Conservation (phyloP, 805 yeast species). For the Yarrowia sp. region DNA sequence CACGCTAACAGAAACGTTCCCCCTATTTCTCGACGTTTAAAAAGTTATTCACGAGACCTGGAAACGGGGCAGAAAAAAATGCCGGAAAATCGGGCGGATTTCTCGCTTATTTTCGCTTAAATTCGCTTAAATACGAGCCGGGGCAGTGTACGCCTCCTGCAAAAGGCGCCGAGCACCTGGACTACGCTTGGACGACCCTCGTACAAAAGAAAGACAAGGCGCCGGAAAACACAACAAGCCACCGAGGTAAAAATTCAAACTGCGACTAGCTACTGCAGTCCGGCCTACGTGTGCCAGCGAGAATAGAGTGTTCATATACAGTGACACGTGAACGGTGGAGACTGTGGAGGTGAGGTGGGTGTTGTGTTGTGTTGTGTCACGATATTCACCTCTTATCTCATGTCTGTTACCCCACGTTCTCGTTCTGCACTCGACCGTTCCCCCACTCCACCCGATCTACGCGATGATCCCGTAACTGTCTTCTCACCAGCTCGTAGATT, state of each 20-base stretch:
- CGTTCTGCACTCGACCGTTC: not conserved
- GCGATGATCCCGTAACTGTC: conserved; percentile 15
- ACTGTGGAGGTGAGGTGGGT: not conserved
- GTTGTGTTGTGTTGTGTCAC: not conserved
- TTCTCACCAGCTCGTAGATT: not conserved
- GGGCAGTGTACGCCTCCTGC: not conserved
- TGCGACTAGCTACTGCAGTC: conserved; percentile 6
- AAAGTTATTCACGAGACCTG: not conserved
- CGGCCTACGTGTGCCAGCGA: not conserved
- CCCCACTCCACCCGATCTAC: not conserved
- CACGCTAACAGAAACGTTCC: conserved; percentile 19
- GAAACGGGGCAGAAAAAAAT: too few relatives aligned
- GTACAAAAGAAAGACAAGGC: conserved; percentile 7
- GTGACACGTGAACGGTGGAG: too few relatives aligned
- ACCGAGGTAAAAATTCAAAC: conserved; percentile 4
- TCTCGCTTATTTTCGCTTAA: too few relatives aligned
- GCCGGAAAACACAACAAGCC: conserved; percentile 1
- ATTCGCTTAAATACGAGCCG: too few relatives aligned
- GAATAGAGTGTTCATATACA: not conserved
- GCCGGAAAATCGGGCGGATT: too few relatives aligned
- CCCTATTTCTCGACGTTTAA: conserved; percentile 8
- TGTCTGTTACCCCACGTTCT: too few relatives aligned
- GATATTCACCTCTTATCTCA: too few relatives aligned
- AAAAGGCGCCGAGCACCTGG: not conserved
- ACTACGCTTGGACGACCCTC: too few relatives aligned